phyloP scores from a whole-genome alignment of 768 basidiomycete genomes.

The Sistotremastrum niveocremeum region DNA sequence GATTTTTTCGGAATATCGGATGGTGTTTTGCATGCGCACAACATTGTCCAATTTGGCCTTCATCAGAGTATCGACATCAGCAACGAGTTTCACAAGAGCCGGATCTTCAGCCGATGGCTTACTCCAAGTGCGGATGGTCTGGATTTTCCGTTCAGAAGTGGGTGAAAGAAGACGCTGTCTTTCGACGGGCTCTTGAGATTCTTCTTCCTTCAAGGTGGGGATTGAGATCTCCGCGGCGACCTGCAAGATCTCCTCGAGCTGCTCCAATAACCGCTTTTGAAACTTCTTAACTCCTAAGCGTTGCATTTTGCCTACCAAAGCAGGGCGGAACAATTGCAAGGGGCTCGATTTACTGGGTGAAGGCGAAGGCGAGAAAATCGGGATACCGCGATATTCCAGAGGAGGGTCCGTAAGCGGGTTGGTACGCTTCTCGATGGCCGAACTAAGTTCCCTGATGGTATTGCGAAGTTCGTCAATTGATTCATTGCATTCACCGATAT shows the following conservation, averaged over 20 bases:
- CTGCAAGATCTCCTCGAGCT: constrained; percentile 76
- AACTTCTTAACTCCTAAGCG: constrained; percentile 68
- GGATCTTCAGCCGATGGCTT: constrained; percentile 77
- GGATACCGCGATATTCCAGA: constrained; percentile 73
- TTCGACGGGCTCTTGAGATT: constrained; percentile 82
- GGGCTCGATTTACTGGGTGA: constrained; percentile 64
- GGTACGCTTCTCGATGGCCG: constrained; percentile 53
- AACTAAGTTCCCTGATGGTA: constrained; percentile 66
- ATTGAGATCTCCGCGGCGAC: constrained; percentile 71
- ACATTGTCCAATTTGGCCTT: constrained; percentile 91
- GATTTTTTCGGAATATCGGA: constrained; percentile 92
- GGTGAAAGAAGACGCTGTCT: constrained; percentile 84
- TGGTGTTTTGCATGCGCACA: constrained; percentile 92
- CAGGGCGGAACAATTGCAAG: constrained; percentile 56
- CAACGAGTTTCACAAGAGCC: constrained; percentile 67
- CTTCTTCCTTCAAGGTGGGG: constrained; percentile 85
- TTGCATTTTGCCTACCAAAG: constrained; percentile 55
- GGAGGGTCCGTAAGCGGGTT: constrained; percentile 44
- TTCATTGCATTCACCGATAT: constrained; percentile 90
- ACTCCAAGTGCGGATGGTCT: constrained; percentile 73
- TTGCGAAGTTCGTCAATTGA: constrained; percentile 76
- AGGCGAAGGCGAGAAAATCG: constrained; percentile 62
- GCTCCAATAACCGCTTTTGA: constrained; percentile 69
- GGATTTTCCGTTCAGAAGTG: constrained; percentile 76
- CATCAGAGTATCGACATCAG: constrained; percentile 83